Evolutionary conservation across 2,329 filamentous ascomycete genomes (phyloP).

Genomic region (Clonostachys solani): DNA sequence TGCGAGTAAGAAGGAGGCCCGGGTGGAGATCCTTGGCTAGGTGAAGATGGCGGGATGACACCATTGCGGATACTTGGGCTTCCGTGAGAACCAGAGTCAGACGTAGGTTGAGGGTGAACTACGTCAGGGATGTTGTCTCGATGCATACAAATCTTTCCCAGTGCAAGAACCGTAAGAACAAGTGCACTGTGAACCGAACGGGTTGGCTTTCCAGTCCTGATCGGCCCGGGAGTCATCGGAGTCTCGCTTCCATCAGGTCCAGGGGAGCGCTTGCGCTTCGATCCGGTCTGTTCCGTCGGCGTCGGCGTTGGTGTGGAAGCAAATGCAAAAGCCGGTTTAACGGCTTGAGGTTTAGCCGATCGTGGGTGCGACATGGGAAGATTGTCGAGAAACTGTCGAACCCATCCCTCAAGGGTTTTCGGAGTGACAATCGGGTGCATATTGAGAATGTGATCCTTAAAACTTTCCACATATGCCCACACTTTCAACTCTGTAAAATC

Average conservation of each 20-base stretch:
- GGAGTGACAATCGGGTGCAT: constrained; percentile 62
- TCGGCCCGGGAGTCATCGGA: constrained; percentile 17
- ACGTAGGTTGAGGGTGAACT: constrained; percentile 25
- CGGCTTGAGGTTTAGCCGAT: constrained; percentile 16
- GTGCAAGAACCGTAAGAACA: constrained; percentile 75
- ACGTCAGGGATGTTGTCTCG: constrained; percentile 53
- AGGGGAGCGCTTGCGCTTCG: constrained; percentile 55
- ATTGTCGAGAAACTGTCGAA: constrained; percentile 45
- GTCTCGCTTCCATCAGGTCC: constrained; percentile 24
- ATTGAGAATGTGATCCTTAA: constrained; percentile 57
- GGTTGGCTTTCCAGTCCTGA: constrained; percentile 38
- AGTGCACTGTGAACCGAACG: constrained; percentile 76
- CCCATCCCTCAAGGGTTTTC: constrained; percentile 45
- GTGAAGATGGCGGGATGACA: constrained; percentile 36
- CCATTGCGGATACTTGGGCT: constrained; percentile 41
- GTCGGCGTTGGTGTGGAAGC: constrained; percentile 14
- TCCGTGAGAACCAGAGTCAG: constrained; percentile 8
- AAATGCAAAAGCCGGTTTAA: constrained; percentile 25
- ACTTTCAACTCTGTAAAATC: constrained; percentile 50
- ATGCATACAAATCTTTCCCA: constrained; percentile 75
- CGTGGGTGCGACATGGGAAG: constrained; percentile 27
- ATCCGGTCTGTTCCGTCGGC: constrained; percentile 18
- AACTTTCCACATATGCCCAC: constrained; percentile 49
- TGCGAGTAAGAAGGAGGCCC: constrained; percentile 37
- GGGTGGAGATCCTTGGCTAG: constrained; percentile 51